Evolutionary conservation across 805 yeast genomes (phyloP).

Genomic region (Dipodascus albidus): DNA sequence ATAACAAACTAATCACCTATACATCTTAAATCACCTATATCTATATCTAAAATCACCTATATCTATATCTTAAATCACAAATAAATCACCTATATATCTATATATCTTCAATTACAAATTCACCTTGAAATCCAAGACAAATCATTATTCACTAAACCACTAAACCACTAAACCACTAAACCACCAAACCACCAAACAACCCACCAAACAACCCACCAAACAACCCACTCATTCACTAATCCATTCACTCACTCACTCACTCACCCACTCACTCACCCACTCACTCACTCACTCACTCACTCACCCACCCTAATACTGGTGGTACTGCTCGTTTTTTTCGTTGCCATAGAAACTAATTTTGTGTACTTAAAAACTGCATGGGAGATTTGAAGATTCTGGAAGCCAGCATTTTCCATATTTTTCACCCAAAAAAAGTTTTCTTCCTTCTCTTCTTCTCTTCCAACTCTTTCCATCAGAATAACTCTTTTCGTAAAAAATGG

Average conservation of each 20-base stretch:
- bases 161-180: neutral
- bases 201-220: neutral
- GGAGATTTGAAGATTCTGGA: neutral
- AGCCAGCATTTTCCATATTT: neutral
- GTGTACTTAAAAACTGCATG: neutral
- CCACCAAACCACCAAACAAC: neutral
- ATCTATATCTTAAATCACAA: too few species aligned
- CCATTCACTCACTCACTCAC: neutral
- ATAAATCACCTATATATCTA: neutral
- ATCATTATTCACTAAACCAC: too few species aligned
- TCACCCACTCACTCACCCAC: neutral
- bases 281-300: neutral
- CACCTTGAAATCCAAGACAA: too few species aligned
- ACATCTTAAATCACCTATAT: too few species aligned
- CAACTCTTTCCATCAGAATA: neutral
- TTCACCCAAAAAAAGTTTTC: neutral
- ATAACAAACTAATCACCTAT: too few species aligned
- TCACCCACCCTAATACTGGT: neutral
- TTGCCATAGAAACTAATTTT: neutral
- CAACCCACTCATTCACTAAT: neutral
- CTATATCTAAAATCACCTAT: too few species aligned
- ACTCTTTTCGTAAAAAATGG: slow-evolving; percentile 16
- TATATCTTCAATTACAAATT: neutral
- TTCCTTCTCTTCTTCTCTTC: neutral
- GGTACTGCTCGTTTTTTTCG: neutral